Percentiles rank a stretch among this genome's conserved stretches.
These are phyloP conservation scores for Myxozyma melibiosi DNA, from an alignment of 805 yeast species.

Conservation along the genomic window DNA sequence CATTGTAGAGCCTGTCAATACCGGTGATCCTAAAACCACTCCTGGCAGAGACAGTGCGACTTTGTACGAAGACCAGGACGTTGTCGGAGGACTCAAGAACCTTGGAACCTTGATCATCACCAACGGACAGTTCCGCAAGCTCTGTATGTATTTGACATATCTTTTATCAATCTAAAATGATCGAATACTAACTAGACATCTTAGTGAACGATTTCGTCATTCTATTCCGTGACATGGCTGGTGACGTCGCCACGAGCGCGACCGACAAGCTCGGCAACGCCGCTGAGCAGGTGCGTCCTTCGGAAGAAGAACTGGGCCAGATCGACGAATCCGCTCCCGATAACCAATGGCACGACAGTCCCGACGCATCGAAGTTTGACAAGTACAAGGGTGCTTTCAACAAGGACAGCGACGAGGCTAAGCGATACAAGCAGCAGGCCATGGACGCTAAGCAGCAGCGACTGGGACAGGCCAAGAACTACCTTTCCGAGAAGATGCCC, in stretches of 20 bases:
- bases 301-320: constrained; percentile 17
- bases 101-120: constrained; percentile 28
- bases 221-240: constrained; percentile 28
- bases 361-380: constrained; percentile 11
- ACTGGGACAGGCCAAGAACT: constrained; percentile 7
- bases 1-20: not conserved
- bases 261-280: constrained; percentile 6
- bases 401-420: constrained; percentile 1
- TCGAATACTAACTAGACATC: not conserved
- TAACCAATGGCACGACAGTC: constrained; percentile 23
- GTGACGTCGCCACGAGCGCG: constrained; percentile 15
- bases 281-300: constrained; percentile 19
- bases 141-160: constrained; percentile 11
- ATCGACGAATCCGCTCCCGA: constrained; percentile 28
- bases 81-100: constrained; percentile 15
- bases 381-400: not conserved
- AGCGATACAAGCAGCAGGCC: constrained; percentile 3
- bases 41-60: constrained; percentile 18
- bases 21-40: not conserved
- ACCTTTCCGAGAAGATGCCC: constrained; percentile 23
- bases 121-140: constrained; percentile 33
- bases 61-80: constrained; percentile 17
- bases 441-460: constrained; percentile 2
- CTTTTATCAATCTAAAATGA: no score
- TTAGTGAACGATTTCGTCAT: constrained; percentile 23